These are phyloP conservation scores for Glaciozyma martinii DNA, from an alignment of 768 basidiomycete genomes.

Conservation along the genomic window DNA sequence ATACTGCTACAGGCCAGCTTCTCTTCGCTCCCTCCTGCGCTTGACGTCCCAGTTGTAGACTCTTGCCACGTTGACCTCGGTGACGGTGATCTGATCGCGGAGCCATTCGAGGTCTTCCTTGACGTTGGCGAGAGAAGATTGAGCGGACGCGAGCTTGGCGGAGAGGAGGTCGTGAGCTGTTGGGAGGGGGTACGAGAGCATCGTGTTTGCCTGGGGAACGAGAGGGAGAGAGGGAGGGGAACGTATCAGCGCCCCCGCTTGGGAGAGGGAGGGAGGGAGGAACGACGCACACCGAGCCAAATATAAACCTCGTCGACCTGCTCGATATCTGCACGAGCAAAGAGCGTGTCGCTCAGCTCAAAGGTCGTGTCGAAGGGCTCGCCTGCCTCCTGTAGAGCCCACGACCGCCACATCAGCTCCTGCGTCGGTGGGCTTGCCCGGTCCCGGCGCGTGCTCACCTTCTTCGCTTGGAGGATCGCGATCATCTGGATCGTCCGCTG, in stretches of 20 bases:
- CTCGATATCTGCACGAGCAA: slow-evolving; percentile 78
- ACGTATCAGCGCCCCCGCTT: neutral
- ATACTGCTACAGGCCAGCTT: too few relatives aligned
- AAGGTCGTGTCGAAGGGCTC: slow-evolving; percentile 69
- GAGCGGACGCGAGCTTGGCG: slow-evolving; percentile 65
- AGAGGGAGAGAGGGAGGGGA: neutral
- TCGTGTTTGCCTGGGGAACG: slow-evolving; percentile 76
- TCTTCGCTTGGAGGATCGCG: slow-evolving; percentile 48
- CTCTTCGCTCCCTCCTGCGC: slow-evolving; percentile 19
- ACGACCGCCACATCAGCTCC: neutral
- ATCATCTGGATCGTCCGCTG: slow-evolving; percentile 86
- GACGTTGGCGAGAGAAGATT: slow-evolving; percentile 56
- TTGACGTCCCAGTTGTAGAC: slow-evolving; percentile 97
- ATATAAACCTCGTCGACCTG: slow-evolving; percentile 82
- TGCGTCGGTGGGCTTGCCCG: too few relatives aligned
- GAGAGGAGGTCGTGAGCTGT: slow-evolving; percentile 65
- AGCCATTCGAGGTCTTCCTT: slow-evolving; percentile 86
- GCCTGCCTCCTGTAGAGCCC: slow-evolving; percentile 38
- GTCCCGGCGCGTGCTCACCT: slow-evolving; percentile 34
- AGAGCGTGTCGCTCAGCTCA: slow-evolving; percentile 92
- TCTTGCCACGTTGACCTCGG: slow-evolving; percentile 90
- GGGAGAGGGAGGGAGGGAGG: neutral
- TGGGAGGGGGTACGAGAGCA: slow-evolving; percentile 83
- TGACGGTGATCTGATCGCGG: slow-evolving; percentile 87
- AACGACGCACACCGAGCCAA: slow-evolving; percentile 79